Conservation (phyloP, 768 basidiomycete species). For the Rhizopogon salebrosus region DNA sequence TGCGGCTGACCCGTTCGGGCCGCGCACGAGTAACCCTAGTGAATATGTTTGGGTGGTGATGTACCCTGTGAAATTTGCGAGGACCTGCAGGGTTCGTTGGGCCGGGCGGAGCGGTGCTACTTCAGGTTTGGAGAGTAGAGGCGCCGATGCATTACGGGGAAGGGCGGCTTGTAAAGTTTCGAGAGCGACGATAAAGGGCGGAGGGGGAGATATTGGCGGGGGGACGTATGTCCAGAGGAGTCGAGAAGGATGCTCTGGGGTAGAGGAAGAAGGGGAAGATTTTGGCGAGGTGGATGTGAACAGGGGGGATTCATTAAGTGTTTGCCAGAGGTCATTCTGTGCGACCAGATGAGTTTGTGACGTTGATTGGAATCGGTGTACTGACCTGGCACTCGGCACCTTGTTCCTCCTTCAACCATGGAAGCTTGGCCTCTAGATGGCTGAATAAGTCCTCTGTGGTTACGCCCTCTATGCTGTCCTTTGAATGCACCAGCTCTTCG, state of each 20-base stretch:
- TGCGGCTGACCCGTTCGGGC: conserved; percentile 12
- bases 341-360: conserved; percentile 1
- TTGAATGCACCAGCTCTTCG: conserved; percentile 38
- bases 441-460: conserved; percentile 58
- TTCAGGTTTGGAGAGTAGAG: conserved; percentile 7
- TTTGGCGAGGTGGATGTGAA: conserved; percentile 37
- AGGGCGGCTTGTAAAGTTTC: conserved; percentile 16
- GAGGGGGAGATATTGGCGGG: conserved; percentile 20
- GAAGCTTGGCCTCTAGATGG: conserved; percentile 50
- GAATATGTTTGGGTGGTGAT: conserved; percentile 69
- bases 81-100: conserved; percentile 59
- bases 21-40: conserved; percentile 14
- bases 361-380: not conserved
- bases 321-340: conserved; percentile 55
- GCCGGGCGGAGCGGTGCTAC: conserved; percentile 28
- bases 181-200: conserved; percentile 24
- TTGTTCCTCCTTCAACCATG: conserved; percentile 51
- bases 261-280: conserved; percentile 1
- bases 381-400: conserved; percentile 53
- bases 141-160: conserved; percentile 13
- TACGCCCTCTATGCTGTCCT: conserved; percentile 31
- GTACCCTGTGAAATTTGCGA: conserved; percentile 75
- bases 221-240: conserved; percentile 36
- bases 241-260: conserved; percentile 16
- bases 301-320: conserved; percentile 42